Base-by-base conservation (phyloP, 169 alveolate species). In the Eimeria falciformis region DNA sequence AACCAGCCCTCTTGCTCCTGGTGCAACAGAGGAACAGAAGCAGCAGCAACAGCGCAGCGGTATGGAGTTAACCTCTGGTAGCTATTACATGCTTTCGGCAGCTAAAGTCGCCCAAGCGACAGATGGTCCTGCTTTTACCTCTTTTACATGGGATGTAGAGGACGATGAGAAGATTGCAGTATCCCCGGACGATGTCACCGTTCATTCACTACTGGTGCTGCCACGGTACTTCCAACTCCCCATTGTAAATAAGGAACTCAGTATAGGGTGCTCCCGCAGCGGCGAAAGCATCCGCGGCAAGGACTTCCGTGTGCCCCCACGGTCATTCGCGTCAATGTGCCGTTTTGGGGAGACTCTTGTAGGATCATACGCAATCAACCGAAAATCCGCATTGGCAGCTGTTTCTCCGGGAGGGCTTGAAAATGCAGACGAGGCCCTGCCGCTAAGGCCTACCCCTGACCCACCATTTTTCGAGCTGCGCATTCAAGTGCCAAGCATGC, bases 241-340 rank as follows among this genome's bases (percentile, higher is more conserved):
- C 18, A 11, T 25, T 17, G 88, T 79, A 23, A 17, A 23, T 27
- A 79, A 3, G 88, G 88, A 79, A 29, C 88, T 79, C 37, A 53
- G 73, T 33, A 62, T 40, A 18, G 88, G 27, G 5, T 79, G 88
- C 65, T 79, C 88, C 23, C 85, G 85, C 47, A 23, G 66, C 17
- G n/a, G 73, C 37, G 73, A 53, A 53, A 14, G 46, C 21, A 79
- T 68, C 88, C 46, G 73, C 3, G 88, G 73, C 71, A 14, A 21
- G 71, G 40, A 53, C 40, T 29, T 56, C 27, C 73, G 71, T 53
- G 88, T 79, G 33, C 88, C 73, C 73, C 73, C 47, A 23, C 53
- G 88, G 88, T 46, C 88, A 9, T 79, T 47, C 40, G 71, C 88
- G 25, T 79, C 88, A 21, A 79, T 79, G 88, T 79, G 88, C 71